Conservation (phyloP, 371 early-diverging fungal species). For the Haplosporangium sp. region DNA sequence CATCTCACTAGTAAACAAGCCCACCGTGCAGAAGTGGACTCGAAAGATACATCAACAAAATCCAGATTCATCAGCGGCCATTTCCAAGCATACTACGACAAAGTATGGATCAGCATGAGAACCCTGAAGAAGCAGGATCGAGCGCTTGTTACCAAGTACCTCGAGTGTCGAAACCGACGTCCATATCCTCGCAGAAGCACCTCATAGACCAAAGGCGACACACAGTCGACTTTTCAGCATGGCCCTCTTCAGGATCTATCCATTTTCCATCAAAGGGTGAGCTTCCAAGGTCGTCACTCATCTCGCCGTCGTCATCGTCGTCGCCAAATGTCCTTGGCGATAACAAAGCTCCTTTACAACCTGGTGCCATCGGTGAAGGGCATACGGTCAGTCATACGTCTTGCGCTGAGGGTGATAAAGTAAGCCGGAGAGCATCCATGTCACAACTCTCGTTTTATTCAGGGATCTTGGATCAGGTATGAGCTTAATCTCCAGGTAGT, state of each 20-base stretch:
- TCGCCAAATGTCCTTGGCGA: background rate
- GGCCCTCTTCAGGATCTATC: slow-evolving; percentile 1
- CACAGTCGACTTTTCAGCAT: slow-evolving; percentile 24
- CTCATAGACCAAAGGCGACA: slow-evolving; percentile 27
- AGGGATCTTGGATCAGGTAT: slow-evolving; percentile 30
- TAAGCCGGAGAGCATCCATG: slow-evolving; percentile 32
- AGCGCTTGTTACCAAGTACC: background rate
- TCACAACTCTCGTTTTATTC: slow-evolving; percentile 19
- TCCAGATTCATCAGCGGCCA: no score
- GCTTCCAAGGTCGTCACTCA: no score
- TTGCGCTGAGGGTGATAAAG: slow-evolving; percentile 1
- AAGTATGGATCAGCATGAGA: slow-evolving; percentile 8
- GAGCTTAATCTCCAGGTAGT: background rate
- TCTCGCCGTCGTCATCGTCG: no score
- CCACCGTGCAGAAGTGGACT: no score
- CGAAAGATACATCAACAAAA: no score
- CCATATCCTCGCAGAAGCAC: slow-evolving; percentile 6
- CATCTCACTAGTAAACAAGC: no score
- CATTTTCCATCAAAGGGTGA: no score
- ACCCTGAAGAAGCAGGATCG: background rate
- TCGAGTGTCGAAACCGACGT: background rate
- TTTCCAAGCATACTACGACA: no score
- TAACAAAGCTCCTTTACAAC: background rate
- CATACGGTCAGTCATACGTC: background rate
- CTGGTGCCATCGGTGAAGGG: background rate